Percentiles rank a stretch among this genome's conserved stretches.
Conservation (phyloP, 495 filamentous ascomycete genomes). For the Lentithecium fluviatile region DNA sequence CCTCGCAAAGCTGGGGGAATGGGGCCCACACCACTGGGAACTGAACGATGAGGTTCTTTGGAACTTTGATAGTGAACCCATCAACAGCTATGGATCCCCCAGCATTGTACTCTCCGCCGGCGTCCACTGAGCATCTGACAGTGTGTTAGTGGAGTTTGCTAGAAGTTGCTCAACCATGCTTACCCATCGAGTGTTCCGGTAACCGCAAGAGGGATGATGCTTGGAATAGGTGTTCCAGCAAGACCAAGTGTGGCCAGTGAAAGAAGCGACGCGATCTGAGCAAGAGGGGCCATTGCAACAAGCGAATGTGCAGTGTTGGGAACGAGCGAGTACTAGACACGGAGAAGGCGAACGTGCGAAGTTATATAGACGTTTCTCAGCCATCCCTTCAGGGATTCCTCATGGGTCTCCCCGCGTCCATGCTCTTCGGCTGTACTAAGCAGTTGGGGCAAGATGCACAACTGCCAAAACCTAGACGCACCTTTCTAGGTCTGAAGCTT, state of each 20-base stretch:
- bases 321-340: not conserved
- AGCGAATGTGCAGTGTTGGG: not conserved
- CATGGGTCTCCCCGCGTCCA: too few species aligned
- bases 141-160: not conserved
- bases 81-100: constrained; percentile 45
- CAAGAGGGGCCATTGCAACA: constrained; percentile 14
- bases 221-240: constrained; percentile 19
- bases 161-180: not conserved
- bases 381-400: too few species aligned
- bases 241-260: constrained; percentile 6
- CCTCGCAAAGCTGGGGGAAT: constrained; percentile 42
- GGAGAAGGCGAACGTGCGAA: not conserved
- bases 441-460: too few species aligned
- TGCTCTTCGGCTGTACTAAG: too few species aligned
- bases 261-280: constrained; percentile 9
- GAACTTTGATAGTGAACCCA: constrained; percentile 44
- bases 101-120: constrained; percentile 38
- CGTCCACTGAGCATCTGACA: constrained; percentile 8
- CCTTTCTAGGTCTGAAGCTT: too few species aligned
- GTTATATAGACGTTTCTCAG: constrained; percentile 11
- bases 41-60: constrained; percentile 46
- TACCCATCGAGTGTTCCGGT: constrained; percentile 22
- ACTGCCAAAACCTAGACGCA: too few species aligned
- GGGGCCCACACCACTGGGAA: constrained; percentile 46
- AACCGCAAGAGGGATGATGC: constrained; percentile 23